Conservation (phyloP, 257 asterid species). For the Nicotiana otophora region DNA sequence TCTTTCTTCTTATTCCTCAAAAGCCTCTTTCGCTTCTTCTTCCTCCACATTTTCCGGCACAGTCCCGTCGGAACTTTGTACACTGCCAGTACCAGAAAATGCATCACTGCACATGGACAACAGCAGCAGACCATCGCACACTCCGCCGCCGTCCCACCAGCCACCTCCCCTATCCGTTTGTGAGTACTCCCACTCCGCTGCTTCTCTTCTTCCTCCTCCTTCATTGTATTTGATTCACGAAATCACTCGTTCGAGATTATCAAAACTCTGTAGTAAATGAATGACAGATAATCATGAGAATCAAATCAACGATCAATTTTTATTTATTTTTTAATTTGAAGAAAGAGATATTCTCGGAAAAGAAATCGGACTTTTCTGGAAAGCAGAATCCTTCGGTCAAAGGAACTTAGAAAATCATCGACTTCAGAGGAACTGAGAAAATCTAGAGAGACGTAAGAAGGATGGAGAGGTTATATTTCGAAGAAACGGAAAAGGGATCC, state of each 20-base stretch:
- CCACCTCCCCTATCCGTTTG: slow-evolving; percentile 54
- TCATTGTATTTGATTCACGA: slow-evolving; percentile 11
- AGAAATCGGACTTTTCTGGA: background rate
- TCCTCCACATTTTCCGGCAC: slow-evolving; percentile 50
- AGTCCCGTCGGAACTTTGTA: slow-evolving; percentile 75
- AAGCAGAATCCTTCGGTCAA: background rate
- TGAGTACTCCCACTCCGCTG: slow-evolving; percentile 15
- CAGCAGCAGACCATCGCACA: slow-evolving; percentile 89
- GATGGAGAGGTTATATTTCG: background rate
- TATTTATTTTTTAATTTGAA: background rate
- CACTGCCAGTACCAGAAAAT: slow-evolving; percentile 51
- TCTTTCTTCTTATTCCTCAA: slow-evolving; percentile 23
- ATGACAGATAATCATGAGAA: background rate
- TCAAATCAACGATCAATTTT: background rate
- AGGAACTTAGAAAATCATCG: background rate
- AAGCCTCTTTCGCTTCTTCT: slow-evolving; percentile 33
- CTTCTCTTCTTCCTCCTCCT: background rate
- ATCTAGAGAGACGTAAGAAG: background rate
- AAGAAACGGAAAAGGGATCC: background rate
- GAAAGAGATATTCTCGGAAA: background rate
- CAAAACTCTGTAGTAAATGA: too few relatives aligned
- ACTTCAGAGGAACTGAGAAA: background rate
- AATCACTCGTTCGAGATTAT: background rate
- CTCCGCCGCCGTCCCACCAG: slow-evolving; percentile 78
- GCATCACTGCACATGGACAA: slow-evolving; percentile 57